Evolutionary conservation across 2,329 filamentous ascomycete species (phyloP), one percentile per base, ranked within the genome.

Genomic region (Fusarium redolens): DNA sequence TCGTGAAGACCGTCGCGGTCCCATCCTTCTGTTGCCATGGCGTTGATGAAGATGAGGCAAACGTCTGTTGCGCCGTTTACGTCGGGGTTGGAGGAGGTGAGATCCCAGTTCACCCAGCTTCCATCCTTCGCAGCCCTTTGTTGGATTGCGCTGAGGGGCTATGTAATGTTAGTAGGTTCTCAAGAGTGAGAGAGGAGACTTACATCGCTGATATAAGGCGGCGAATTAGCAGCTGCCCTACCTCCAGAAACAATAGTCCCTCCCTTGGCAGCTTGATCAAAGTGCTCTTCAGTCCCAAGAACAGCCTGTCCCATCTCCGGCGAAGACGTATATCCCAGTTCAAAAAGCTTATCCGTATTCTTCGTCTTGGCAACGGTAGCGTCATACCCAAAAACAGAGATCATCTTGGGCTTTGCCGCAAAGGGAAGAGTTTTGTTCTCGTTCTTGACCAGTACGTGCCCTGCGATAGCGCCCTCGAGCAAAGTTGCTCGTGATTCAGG

Each of bases 41-140:
- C 89, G 78, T 92, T 97, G 62, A 91, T 92, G 79, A 97, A 97
- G 2, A 96, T 94, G 44, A 98, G 78, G 92, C 97, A 56, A 52
- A 93, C 90, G 5, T 92, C 86, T 2, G 78, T 77, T 7, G 82
- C 81, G 5, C 74, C 77, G n/a, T 84, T 83, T 18, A 84, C 81
- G 7, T 76, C 76, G 0, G 79, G 79, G 11, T 81, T 63, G 20
- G 73, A 72, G 2, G 80, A 82, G 7, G 78, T 73, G 3, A 82
- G 73, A 41, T 83, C 86, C 83, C 69, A 92, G 80, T 63, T 88
- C 1, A 92, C 80, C 68, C 86, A 86, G 1, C 88, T 89, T n/a
- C 83, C 84, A 66, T 92, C 89, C 5, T 82, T 78, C 18, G 82
- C 82, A 0, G 87, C 87, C 38, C 86, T 84, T 22, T 87, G 83